These are phyloP conservation scores for Cetradonia linearis DNA, from an alignment of 495 filamentous ascomycete genomes.

Conservation along the genomic window DNA sequence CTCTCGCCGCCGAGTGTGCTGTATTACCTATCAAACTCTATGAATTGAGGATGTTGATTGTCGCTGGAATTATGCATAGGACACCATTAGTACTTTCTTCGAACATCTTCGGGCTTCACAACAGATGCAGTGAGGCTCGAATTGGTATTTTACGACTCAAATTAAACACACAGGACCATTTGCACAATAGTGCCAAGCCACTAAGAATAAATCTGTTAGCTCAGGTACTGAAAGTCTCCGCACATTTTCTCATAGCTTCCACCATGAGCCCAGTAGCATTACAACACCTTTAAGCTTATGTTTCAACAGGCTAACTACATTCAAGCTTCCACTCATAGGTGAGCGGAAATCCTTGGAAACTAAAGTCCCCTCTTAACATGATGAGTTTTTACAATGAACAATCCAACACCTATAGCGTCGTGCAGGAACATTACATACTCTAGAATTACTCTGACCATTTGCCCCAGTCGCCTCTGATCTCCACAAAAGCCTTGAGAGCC, in stretches of 20 bases:
- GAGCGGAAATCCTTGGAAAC: not conserved
- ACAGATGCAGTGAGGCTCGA: not conserved
- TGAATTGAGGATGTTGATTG: not conserved
- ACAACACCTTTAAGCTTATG: too few species aligned
- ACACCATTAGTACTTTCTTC: not conserved
- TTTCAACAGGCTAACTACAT: too few species aligned
- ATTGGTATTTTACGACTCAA: too few species aligned
- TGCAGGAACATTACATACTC: slow-evolving; percentile 55
- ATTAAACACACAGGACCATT: too few species aligned
- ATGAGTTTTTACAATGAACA: slow-evolving; percentile 55
- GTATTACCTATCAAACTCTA: not conserved
- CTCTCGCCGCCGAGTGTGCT: not conserved
- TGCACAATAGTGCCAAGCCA: not conserved
- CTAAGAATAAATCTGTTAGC: not conserved
- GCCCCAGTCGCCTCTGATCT: not conserved
- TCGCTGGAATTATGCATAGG: not conserved
- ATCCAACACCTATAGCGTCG: slow-evolving; percentile 69
- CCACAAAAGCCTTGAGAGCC: not conserved
- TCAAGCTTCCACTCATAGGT: not conserved
- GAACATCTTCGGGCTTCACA: too few species aligned
- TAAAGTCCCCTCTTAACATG: slow-evolving; percentile 24
- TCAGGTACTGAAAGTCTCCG: not conserved
- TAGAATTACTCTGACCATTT: slow-evolving; percentile 58
- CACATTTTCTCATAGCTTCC: not conserved
- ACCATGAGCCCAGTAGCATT: too few species aligned